phyloP scores from a whole-genome alignment of 331 rosid genomes.

The Pyrus hybrid region DNA sequence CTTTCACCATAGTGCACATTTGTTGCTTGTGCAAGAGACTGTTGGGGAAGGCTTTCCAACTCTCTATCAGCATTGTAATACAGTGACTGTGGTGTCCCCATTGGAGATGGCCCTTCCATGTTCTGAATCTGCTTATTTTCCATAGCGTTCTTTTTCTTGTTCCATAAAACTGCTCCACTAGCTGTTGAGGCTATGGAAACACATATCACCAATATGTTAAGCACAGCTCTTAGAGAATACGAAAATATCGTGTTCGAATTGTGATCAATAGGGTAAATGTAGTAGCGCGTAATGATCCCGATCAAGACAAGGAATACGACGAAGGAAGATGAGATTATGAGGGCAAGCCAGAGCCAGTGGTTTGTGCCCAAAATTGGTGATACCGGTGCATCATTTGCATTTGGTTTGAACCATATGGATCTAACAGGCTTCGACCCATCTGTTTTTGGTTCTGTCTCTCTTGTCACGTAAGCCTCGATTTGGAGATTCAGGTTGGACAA shows the following conservation, averaged over 20 bases:
- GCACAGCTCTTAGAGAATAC: conserved; percentile 13
- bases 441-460: conserved; percentile 33
- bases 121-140: conserved; percentile 41
- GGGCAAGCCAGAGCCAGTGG: conserved; percentile 68
- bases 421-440: conserved; percentile 1
- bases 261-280: conserved; percentile 55
- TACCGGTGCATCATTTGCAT: conserved; percentile 38
- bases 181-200: conserved; percentile 29
- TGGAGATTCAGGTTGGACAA: conserved; percentile 31
- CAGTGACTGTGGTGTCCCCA: conserved; percentile 26
- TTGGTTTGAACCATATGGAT: conserved; percentile 41
- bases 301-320: conserved; percentile 42
- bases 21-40: conserved; percentile 37
- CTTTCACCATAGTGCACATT: conserved; percentile 57
- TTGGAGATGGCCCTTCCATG: conserved; percentile 36
- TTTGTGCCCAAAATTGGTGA: conserved; percentile 47
- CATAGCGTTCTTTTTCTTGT: conserved; percentile 35
- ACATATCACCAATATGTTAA: conserved; percentile 44
- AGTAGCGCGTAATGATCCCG: conserved; percentile 40
- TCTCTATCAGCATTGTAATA: conserved; percentile 39
- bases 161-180: conserved; percentile 39
- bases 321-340: conserved; percentile 51
- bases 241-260: conserved; percentile 30
- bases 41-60: conserved; percentile 52
- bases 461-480: conserved; percentile 54